Evolutionary conservation across 192 early-diverging fungal genomes (phyloP).

Genomic region (Chytriomyces confervae): DNA sequence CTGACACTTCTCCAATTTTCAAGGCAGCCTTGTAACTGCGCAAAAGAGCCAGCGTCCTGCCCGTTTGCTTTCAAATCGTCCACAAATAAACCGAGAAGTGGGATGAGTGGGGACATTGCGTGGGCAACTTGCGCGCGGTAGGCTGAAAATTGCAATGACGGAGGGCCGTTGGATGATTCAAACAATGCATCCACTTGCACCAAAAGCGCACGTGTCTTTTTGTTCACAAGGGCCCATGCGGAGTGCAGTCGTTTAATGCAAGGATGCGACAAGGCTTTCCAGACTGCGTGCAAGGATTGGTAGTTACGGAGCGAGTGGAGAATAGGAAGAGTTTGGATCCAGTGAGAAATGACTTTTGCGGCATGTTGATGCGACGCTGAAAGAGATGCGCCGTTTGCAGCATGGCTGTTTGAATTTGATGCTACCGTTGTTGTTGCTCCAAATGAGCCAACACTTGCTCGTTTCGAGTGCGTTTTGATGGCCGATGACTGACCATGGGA

Average conservation of each 20-base stretch:
- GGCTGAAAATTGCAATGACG: not conserved
- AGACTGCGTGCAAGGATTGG: constrained; percentile 20
- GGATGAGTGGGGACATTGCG: constrained; percentile 2
- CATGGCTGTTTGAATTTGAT: not conserved
- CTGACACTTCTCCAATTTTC: constrained; percentile 10
- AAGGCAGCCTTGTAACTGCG: constrained; percentile 15
- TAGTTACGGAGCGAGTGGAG: constrained; percentile 16
- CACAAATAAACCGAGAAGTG: constrained; percentile 19
- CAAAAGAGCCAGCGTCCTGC: not conserved
- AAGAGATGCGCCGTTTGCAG: not conserved
- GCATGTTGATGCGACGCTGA: not conserved
- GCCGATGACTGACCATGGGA: not conserved
- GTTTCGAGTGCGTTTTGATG: not conserved
- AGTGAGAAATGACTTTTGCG: constrained; percentile 14
- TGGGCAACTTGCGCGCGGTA: not conserved
- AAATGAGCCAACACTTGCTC: not conserved
- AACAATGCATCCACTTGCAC: not conserved
- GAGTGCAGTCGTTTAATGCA: not conserved
- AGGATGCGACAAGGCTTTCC: constrained; percentile 6
- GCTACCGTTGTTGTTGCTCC: not conserved
- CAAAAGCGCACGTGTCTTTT: not conserved
- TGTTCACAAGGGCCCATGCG: not conserved
- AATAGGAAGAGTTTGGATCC: constrained; percentile 18
- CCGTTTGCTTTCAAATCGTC: constrained; percentile 6
- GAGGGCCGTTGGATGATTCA: not conserved